phyloP scores from a whole-genome alignment of 306 rosid species.

The Casuarina glauca region DNA sequence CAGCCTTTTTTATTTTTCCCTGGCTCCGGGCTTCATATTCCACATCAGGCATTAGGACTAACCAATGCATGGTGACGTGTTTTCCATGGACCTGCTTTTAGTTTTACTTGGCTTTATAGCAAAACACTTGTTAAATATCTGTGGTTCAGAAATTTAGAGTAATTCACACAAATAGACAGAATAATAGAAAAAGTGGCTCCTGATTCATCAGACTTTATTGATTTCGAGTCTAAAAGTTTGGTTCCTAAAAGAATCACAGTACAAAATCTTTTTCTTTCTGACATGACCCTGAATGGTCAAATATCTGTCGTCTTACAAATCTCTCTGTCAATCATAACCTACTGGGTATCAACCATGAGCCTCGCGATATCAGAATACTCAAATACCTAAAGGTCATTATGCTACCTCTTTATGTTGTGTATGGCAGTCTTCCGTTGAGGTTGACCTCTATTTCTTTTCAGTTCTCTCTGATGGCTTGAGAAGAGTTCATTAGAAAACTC shows the following conservation, averaged over 20 bases:
- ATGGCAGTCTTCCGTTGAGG: background rate
- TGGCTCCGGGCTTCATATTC: no score
- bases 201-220: background rate
- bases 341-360: background rate
- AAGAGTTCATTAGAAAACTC: conserved; percentile 60
- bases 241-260: background rate
- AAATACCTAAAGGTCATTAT: background rate
- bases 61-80: no score
- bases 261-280: background rate
- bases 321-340: background rate
- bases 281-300: background rate
- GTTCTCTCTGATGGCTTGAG: background rate
- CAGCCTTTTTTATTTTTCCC: no score
- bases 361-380: background rate
- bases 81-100: no score
- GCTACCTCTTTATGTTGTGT: background rate
- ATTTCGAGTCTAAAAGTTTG: background rate
- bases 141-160: background rate
- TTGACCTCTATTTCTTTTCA: background rate
- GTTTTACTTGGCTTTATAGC: background rate
- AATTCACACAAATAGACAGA: background rate
- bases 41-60: no score
- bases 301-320: background rate
- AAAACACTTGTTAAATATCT: background rate
- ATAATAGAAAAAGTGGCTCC: background rate